These are phyloP conservation scores for Saturnispora saitoi DNA, from an alignment of 805 yeast genomes.

Conservation along the genomic window DNA sequence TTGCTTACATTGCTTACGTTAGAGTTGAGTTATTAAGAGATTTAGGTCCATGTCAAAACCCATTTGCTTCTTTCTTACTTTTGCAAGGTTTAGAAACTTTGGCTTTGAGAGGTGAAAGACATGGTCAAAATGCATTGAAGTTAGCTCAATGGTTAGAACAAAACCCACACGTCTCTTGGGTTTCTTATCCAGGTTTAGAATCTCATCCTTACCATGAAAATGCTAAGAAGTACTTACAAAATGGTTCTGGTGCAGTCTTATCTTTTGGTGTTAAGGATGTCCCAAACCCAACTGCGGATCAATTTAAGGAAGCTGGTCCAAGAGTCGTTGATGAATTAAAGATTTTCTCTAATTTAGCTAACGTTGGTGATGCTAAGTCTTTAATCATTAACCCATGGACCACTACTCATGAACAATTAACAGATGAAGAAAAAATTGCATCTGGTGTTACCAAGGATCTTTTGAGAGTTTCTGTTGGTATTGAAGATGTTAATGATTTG, in stretches of 20 bases:
- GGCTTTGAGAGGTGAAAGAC: conserved; percentile 90
- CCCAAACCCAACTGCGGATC: conserved; percentile 38
- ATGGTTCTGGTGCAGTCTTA: conserved; percentile 81
- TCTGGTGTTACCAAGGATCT: conserved; percentile 87
- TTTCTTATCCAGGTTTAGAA: conserved; percentile 84
- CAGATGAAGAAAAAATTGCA: conserved; percentile 67
- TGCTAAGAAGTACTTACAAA: conserved; percentile 72
- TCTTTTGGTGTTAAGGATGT: conserved; percentile 81
- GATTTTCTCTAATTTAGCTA: conserved; percentile 87
- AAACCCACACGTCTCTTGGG: conserved; percentile 70
- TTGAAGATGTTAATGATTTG: conserved; percentile 85
- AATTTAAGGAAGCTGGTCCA: conserved; percentile 71
- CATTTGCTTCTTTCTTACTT: conserved; percentile 79
- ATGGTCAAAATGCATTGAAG: conserved; percentile 69
- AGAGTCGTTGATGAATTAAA: conserved; percentile 75
- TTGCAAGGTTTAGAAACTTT: conserved; percentile 92
- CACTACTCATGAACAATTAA: conserved; percentile 91
- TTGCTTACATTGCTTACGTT: conserved; percentile 70
- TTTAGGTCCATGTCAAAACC: conserved; percentile 81
- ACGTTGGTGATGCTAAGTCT: conserved; percentile 95
- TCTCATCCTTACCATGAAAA: conserved; percentile 69
- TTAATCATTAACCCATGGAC: conserved; percentile 92
- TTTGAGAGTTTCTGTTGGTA: conserved; percentile 84
- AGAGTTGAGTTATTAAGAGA: conserved; percentile 86
- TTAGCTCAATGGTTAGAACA: conserved; percentile 71